Evolutionary conservation across 2,329 filamentous ascomycete genomes (phyloP).

Genomic region (Phaeoacremonium minimum): DNA sequence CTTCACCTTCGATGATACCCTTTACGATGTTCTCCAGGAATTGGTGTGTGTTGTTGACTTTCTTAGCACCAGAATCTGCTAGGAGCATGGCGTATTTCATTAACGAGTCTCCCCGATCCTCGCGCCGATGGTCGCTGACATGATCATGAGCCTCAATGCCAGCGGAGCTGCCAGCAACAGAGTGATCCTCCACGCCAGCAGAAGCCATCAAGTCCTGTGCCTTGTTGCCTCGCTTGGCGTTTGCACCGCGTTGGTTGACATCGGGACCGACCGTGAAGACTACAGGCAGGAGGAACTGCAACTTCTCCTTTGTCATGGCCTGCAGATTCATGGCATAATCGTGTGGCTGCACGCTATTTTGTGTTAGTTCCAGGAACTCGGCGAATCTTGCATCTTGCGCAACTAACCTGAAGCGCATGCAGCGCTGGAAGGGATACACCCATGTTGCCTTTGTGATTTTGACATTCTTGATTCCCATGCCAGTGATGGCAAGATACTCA

Average conservation of each 20-base stretch:
- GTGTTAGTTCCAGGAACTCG: not conserved
- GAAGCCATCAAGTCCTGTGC: slow-evolving; percentile 1
- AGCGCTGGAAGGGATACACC: slow-evolving; percentile 68
- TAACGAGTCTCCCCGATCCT: slow-evolving; percentile 58
- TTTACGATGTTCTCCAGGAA: slow-evolving; percentile 84
- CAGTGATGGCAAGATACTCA: slow-evolving; percentile 84
- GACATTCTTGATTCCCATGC: slow-evolving; percentile 69
- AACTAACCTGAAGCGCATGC: slow-evolving; percentile 40
- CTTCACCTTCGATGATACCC: slow-evolving; percentile 87
- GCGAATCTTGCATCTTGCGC: not conserved
- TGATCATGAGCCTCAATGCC: slow-evolving; percentile 12
- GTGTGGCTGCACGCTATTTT: slow-evolving; percentile 61
- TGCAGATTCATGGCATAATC: slow-evolving; percentile 81
- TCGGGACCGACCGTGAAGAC: slow-evolving; percentile 85
- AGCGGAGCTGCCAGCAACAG: slow-evolving; percentile 9
- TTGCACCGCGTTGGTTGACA: slow-evolving; percentile 55
- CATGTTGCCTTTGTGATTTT: slow-evolving; percentile 75
- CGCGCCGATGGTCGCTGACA: slow-evolving; percentile 21
- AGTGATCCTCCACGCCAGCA: slow-evolving; percentile 9
- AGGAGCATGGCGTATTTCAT: slow-evolving; percentile 81
- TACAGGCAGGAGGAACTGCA: slow-evolving; percentile 76
- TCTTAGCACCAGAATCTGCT: slow-evolving; percentile 50
- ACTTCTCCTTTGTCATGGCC: slow-evolving; percentile 86
- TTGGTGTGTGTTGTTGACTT: slow-evolving; percentile 33
- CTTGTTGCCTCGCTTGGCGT: slow-evolving; percentile 21